A percentile compares a stretch with the other conserved stretches of the same genome.
Evolutionary conservation across 495 filamentous ascomycete species (phyloP).

Genomic region (Amphirosellinia nigrospora): DNA sequence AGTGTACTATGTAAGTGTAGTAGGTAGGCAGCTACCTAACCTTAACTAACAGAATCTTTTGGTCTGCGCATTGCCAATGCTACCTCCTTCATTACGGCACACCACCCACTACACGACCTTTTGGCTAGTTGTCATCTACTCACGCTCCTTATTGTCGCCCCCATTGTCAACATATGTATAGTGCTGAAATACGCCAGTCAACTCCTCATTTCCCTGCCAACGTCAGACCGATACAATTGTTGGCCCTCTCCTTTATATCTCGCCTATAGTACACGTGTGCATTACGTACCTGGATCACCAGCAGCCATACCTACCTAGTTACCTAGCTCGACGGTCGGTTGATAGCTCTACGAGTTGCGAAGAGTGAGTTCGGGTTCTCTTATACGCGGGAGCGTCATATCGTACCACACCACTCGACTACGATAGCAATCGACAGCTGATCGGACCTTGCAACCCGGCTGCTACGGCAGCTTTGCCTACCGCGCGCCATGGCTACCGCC

Average conservation of each 20-base stretch:
- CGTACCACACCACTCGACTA: not conserved
- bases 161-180: too few relatives aligned
- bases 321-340: not conserved
- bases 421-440: constrained; percentile 8
- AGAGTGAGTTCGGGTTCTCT: not conserved
- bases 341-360: constrained; percentile 2
- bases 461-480: constrained; percentile 29
- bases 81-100: not conserved
- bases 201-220: not conserved
- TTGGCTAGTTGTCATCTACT: not conserved
- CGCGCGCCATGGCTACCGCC: constrained; percentile 47
- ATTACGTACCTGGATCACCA: not conserved
- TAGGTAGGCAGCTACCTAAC: too few relatives aligned
- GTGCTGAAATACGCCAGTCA: not conserved
- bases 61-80: not conserved
- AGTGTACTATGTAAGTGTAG: too few relatives aligned
- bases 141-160: constrained; percentile 3
- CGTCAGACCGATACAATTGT: not conserved
- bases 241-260: not conserved
- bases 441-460: constrained; percentile 24
- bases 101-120: not conserved
- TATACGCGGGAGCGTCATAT: constrained; percentile 4
- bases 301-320: not conserved
- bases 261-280: not conserved
- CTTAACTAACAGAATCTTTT: too few relatives aligned